phyloP scores from a whole-genome alignment of 2,329 filamentous ascomycete genomes.

The Blastomyces silverae region DNA sequence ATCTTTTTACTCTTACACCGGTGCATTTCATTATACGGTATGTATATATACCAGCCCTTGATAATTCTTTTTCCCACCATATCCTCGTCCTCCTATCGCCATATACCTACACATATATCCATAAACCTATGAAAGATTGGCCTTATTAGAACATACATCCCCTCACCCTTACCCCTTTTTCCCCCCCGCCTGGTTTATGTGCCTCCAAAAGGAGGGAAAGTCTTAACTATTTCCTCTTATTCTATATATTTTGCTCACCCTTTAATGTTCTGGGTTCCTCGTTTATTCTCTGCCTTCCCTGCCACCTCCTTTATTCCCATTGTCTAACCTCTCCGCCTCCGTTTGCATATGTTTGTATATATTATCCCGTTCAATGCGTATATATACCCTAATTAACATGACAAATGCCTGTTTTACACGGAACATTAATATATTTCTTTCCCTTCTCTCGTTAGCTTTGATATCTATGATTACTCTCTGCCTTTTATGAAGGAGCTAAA shows the following conservation, averaged over 20 bases:
- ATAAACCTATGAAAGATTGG: not conserved
- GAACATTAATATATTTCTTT: not conserved
- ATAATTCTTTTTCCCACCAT: not conserved
- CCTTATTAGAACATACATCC: not conserved
- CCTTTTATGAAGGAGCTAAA: not conserved
- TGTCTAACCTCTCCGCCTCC: not conserved
- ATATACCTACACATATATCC: not conserved
- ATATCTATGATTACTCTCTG: not conserved
- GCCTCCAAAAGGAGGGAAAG: not conserved
- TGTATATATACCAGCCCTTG: not conserved
- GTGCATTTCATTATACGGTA: constrained; percentile 1
- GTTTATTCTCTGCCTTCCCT: not conserved
- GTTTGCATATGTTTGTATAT: not conserved
- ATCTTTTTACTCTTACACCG: not conserved
- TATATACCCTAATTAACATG: constrained; percentile 4
- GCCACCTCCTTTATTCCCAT: not conserved
- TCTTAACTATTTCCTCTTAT: not conserved
- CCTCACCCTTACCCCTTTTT: not conserved
- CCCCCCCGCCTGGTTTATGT: not conserved
- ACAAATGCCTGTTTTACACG: not conserved
- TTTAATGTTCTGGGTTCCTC: not conserved
- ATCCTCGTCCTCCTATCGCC: not conserved
- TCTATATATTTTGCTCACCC: not conserved
- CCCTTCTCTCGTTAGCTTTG: too few species aligned
- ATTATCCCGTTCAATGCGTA: constrained; percentile 3